A percentile compares a stretch with the other conserved stretches of the same genome.
Conservation (phyloP, 1,284 basidiomycete genomes). For the Apiotrichum veenhuisii region DNA sequence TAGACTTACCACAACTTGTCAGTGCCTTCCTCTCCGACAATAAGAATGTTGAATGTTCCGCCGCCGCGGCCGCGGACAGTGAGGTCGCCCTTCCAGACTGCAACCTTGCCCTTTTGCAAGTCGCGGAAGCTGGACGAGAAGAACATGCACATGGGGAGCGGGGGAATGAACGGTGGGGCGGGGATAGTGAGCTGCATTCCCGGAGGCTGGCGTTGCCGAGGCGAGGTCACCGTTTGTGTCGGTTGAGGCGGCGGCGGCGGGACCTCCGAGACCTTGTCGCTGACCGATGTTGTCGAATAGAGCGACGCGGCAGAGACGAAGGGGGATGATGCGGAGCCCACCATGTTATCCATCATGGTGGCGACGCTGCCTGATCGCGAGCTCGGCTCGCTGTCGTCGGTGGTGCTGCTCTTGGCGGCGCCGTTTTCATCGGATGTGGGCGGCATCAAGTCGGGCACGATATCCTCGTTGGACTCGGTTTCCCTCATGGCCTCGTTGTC, state of each 20-base stretch:
- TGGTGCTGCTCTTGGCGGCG: background rate
- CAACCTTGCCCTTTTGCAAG: slow-evolving; percentile 41
- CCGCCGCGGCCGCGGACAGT: slow-evolving; percentile 37
- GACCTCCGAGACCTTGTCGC: slow-evolving; percentile 4
- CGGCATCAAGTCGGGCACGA: background rate
- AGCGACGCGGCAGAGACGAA: slow-evolving; percentile 13
- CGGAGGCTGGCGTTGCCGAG: slow-evolving; percentile 7
- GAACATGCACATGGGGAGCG: slow-evolving; percentile 49
- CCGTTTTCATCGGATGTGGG: background rate
- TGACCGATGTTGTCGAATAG: slow-evolving; percentile 9
- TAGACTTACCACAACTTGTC: slow-evolving; percentile 40
- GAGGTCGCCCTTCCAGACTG: slow-evolving; percentile 45
- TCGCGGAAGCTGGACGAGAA: slow-evolving; percentile 42
- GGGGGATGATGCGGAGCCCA: slow-evolving; percentile 14
- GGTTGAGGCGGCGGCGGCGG: background rate
- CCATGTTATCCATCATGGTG: slow-evolving; percentile 1
- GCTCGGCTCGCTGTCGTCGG: background rate
- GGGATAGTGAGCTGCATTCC: background rate
- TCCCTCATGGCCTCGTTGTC: slow-evolving; percentile 29
- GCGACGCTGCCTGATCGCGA: background rate
- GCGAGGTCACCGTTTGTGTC: background rate
- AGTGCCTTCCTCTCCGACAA: slow-evolving; percentile 38
- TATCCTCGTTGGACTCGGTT: background rate
- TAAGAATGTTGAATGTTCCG: slow-evolving; percentile 39
- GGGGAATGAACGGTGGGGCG: slow-evolving; percentile 35